Evolutionary conservation across 371 early-diverging fungal genomes (phyloP).

Genomic region (Syncephalastrum racemosum): DNA sequence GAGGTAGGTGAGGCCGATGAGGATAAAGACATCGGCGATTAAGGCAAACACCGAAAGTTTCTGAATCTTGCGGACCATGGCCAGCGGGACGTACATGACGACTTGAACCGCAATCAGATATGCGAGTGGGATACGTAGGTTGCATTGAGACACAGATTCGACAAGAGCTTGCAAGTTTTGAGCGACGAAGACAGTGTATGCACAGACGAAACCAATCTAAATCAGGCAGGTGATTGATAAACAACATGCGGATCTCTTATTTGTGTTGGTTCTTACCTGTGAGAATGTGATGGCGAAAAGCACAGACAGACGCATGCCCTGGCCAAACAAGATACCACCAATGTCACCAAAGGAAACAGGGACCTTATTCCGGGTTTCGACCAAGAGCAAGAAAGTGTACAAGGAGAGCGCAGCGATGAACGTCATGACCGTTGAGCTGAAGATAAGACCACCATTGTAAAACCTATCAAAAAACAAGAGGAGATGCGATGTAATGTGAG

Average conservation of each 20-base stretch:
- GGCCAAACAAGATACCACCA: slow-evolving; percentile 72
- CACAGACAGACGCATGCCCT: slow-evolving; percentile 61
- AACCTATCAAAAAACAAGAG: slow-evolving; percentile 51
- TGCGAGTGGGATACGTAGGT: slow-evolving; percentile 31
- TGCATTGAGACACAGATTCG: slow-evolving; percentile 59
- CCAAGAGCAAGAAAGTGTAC: slow-evolving; percentile 69
- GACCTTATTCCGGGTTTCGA: slow-evolving; percentile 52
- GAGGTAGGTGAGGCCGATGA: slow-evolving; percentile 75
- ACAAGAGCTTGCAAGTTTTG: slow-evolving; percentile 76
- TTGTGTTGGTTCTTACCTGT: slow-evolving; percentile 43
- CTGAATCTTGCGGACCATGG: slow-evolving; percentile 81
- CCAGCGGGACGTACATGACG: slow-evolving; percentile 76
- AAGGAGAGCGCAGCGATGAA: no score
- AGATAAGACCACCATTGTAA: slow-evolving; percentile 69
- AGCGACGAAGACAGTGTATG: slow-evolving; percentile 86
- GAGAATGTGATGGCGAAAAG: slow-evolving; percentile 69
- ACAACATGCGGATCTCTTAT: no score
- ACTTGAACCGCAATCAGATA: slow-evolving; percentile 72
- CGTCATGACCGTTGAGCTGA: no score
- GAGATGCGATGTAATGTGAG: no score
- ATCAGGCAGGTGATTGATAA: no score
- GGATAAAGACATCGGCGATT: slow-evolving; percentile 83
- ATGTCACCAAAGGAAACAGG: slow-evolving; percentile 80
- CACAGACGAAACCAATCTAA: slow-evolving; percentile 88
- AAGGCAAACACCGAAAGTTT: slow-evolving; percentile 76